Conservation (phyloP, 306 rosid species). For the Gleditsia sinensis region DNA sequence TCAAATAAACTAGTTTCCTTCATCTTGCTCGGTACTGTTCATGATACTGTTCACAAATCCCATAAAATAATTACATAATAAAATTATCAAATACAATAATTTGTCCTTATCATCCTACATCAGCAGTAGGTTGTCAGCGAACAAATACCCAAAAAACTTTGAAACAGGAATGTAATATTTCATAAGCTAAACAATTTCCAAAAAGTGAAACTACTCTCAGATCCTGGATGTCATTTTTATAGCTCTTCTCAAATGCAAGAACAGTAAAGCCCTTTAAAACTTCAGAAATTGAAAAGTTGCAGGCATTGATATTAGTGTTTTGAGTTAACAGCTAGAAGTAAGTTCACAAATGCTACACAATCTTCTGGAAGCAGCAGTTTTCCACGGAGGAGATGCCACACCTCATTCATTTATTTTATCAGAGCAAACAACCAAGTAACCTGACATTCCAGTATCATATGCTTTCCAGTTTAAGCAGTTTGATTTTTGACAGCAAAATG, state of each 20-base stretch:
- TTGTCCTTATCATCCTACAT: too few species aligned
- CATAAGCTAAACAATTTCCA: background rate
- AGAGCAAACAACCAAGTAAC: background rate
- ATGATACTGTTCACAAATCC: too few species aligned
- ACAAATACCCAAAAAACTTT: background rate
- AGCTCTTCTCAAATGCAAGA: background rate
- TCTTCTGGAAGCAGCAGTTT: background rate
- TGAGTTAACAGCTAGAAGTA: background rate
- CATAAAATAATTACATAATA: too few species aligned
- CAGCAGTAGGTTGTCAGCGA: constrained; percentile 20
- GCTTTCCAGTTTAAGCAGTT: background rate
- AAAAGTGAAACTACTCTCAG: background rate
- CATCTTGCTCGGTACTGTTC: too few species aligned
- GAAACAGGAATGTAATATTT: background rate
- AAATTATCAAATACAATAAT: too few species aligned
- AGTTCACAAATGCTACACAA: background rate
- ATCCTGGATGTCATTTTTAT: background rate
- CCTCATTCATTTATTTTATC: background rate
- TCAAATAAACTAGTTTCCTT: too few species aligned
- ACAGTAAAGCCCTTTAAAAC: background rate
- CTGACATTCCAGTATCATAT: background rate
- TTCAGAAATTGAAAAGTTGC: background rate
- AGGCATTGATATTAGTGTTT: background rate
- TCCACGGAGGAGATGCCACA: background rate
- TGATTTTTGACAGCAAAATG: background rate